phyloP scores from a whole-genome alignment of 2,329 filamentous ascomycete genomes.

The Aspergillus vadensis region DNA sequence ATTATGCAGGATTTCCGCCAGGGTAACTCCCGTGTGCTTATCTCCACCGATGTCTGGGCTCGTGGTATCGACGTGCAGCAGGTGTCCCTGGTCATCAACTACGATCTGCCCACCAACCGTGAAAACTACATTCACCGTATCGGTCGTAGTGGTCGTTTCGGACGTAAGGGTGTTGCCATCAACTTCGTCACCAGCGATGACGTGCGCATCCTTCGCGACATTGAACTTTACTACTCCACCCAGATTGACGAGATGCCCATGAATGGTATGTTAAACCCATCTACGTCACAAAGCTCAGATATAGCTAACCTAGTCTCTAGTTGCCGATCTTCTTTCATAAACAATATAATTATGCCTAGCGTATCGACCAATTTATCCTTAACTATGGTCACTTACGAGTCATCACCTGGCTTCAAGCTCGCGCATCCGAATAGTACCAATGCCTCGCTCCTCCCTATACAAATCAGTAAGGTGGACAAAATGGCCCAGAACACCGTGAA shows the following conservation, averaged over 20 bases:
- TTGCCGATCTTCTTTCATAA: slow-evolving; percentile 43
- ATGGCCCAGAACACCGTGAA: neutral
- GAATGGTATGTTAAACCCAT: slow-evolving; percentile 70
- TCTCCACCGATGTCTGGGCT: slow-evolving; percentile 97
- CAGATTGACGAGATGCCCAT: slow-evolving; percentile 99
- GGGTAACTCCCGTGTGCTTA: slow-evolving; percentile 92
- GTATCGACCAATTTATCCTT: neutral
- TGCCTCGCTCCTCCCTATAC: neutral
- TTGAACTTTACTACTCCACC: slow-evolving; percentile 94
- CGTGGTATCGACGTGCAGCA: slow-evolving; percentile 99
- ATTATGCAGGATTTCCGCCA: slow-evolving; percentile 99
- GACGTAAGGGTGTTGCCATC: slow-evolving; percentile 97
- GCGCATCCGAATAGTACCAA: neutral
- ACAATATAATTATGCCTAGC: neutral
- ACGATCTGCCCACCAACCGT: slow-evolving; percentile 95
- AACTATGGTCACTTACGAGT: neutral
- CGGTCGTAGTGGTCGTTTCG: slow-evolving; percentile 91
- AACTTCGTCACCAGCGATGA: slow-evolving; percentile 99
- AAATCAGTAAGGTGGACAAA: neutral
- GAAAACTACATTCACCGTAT: slow-evolving; percentile 99
- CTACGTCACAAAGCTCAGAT: neutral
- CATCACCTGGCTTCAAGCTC: neutral
- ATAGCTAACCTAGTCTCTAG: slow-evolving; percentile 24
- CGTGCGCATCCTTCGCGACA: slow-evolving; percentile 94
- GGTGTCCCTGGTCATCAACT: slow-evolving; percentile 98